Percentiles rank a stretch among this genome's conserved stretches.
phyloP scores from a whole-genome alignment of 2,329 filamentous ascomycete genomes.

The Sphaerulina musiva region DNA sequence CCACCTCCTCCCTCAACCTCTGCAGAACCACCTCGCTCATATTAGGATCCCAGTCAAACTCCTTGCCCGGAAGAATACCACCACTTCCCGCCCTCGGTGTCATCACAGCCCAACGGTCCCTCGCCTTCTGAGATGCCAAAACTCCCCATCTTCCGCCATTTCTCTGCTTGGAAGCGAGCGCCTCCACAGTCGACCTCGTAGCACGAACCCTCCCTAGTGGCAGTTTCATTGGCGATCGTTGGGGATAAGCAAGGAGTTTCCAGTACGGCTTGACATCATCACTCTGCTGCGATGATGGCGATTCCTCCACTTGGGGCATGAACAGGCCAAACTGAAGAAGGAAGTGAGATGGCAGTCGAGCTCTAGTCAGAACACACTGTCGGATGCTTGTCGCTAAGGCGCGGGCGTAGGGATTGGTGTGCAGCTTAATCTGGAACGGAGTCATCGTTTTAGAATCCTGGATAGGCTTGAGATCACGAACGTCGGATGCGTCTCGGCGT shows the following conservation, averaged over 20 bases:
- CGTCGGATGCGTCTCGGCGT: neutral
- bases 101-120: constrained; percentile 1
- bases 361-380: constrained; percentile 46
- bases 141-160: constrained; percentile 2
- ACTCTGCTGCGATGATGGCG: neutral
- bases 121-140: constrained; percentile 5
- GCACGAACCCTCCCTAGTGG: constrained; percentile 22
- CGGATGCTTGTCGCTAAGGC: constrained; percentile 58
- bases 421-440: constrained; percentile 53
- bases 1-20: constrained; percentile 45
- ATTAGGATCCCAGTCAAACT: constrained; percentile 38
- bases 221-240: neutral
- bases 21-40: constrained; percentile 52
- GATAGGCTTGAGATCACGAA: too few relatives aligned
- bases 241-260: neutral
- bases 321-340: constrained; percentile 56
- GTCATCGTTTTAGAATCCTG: constrained; percentile 37
- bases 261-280: neutral
- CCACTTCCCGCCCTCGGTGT: neutral
- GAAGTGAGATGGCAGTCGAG: constrained; percentile 54
- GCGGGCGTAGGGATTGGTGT: constrained; percentile 58
- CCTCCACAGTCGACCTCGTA: constrained; percentile 18
- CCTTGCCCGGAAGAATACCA: constrained; percentile 2
- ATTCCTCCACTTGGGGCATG: constrained; percentile 35
- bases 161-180: constrained; percentile 8